Conservation (phyloP, 2,329 filamentous ascomycete genomes). For the Penicillium expansum region DNA sequence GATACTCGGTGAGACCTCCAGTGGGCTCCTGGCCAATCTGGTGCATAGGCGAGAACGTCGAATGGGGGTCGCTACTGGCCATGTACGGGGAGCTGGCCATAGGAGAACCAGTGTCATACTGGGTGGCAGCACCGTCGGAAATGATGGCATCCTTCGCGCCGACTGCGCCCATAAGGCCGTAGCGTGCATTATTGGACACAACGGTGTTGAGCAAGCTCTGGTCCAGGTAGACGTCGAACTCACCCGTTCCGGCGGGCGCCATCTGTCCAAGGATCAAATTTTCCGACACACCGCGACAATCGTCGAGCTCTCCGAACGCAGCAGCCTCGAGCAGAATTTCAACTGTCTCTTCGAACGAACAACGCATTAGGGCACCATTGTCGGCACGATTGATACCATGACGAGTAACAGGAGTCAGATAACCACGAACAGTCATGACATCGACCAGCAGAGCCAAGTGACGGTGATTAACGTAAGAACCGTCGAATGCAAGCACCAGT, state of each 20-base stretch:
- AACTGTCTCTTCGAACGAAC: constrained; percentile 98
- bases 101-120: constrained; percentile 75
- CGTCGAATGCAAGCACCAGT: constrained; percentile 92
- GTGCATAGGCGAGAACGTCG: constrained; percentile 69
- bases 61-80: constrained; percentile 62
- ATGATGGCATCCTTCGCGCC: constrained; percentile 71
- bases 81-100: constrained; percentile 59
- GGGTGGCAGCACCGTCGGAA: constrained; percentile 80
- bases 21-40: constrained; percentile 64
- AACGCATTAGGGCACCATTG: constrained; percentile 97
- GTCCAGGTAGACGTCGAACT: constrained; percentile 91
- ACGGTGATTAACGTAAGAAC: constrained; percentile 98
- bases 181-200: constrained; percentile 85
- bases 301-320: constrained; percentile 89
- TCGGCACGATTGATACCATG: constrained; percentile 98
- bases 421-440: constrained; percentile 94
- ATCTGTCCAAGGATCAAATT: constrained; percentile 98
- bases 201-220: constrained; percentile 94
- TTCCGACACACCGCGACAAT: constrained; percentile 96
- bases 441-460: constrained; percentile 93
- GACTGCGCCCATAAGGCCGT: constrained; percentile 76
- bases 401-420: constrained; percentile 92
- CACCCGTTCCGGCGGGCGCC: constrained; percentile 93
- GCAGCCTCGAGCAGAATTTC: constrained; percentile 97
- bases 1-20: constrained; percentile 62